Conservation (phyloP, 345 rosid genomes). For the Hibiscus syriacus region DNA sequence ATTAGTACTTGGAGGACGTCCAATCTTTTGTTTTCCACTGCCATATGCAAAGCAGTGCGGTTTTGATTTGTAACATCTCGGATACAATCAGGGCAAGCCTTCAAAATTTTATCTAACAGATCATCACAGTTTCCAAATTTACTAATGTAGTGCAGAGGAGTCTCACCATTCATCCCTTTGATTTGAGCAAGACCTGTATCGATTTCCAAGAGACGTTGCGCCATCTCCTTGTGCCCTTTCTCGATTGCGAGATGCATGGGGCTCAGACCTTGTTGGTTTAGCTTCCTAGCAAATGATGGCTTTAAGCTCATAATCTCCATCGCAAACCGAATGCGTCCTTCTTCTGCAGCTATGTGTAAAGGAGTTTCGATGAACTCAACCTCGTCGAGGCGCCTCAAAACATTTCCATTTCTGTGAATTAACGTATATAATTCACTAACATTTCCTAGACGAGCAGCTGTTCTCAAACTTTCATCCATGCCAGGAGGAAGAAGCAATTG, state of each 20-base stretch:
- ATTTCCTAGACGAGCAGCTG: not conserved
- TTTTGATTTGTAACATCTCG: constrained; percentile 16
- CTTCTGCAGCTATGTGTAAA: not conserved
- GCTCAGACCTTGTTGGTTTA: constrained; percentile 10
- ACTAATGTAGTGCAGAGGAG: constrained; percentile 18
- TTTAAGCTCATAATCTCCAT: constrained; percentile 17
- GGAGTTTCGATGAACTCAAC: constrained; percentile 8
- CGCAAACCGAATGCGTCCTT: constrained; percentile 13
- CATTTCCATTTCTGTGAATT: not conserved
- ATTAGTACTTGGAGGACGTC: not conserved
- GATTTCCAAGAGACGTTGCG: not conserved
- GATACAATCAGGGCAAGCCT: constrained; percentile 16
- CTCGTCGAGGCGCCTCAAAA: constrained; percentile 7
- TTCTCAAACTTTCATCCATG: not conserved
- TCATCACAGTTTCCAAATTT: not conserved
- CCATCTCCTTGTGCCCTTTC: not conserved
- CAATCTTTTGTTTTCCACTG: not conserved
- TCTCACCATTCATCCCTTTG: constrained; percentile 22
- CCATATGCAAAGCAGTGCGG: constrained; percentile 16
- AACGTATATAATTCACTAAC: not conserved
- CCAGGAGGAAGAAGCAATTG: no score
- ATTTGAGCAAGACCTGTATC: not conserved
- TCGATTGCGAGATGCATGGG: constrained; percentile 18
- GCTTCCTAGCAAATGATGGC: constrained; percentile 19
- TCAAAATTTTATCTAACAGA: constrained; percentile 14